Evolutionary conservation across 345 rosid species (phyloP), one percentile per base, ranked within the genome.

Genomic region (Camelina sativa): DNA sequence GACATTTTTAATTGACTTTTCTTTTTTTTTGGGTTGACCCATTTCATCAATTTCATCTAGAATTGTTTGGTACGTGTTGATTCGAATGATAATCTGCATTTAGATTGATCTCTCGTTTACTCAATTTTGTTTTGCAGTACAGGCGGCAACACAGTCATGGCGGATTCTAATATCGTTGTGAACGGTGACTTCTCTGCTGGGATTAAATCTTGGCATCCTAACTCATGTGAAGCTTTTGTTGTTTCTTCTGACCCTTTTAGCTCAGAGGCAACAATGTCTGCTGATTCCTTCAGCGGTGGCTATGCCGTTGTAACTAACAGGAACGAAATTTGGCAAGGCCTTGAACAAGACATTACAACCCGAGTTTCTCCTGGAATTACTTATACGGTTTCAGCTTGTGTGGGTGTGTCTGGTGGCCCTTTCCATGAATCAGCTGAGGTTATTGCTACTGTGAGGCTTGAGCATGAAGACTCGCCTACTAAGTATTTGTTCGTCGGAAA

Each of bases 341-440:
- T 95, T 79, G 99, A 90, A 66, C 97, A 92, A 81, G 97, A 95
- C 77, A 90, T 92, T 71, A 90, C 99, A 8, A 54, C 68, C 58
- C 83, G 78, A 65, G 77, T 95, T 76, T 82, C 85, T 74, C 81
- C 84, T 25, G 91, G 96, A 53, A 57, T 65, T 22, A 85, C 80
- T 15, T 95, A 89, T 75, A 55, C 73, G 10, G 88, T 92, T 55
- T 86, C 86, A 61, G 96, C 98, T 58, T 59, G 38, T 69, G 92
- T 90, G 80, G 93, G 93, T 43, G 91, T 88, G 4, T 86, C 89
- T 4, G 97, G 91, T 60, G 76, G 25, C 2, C 25, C 80, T 77
- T 56, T 80, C 69, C 80, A 86, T 38, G 91, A 85, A 64, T 75
- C 87, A 54, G 15, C 83, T 54, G 84, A 95, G 80, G 88, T 95